These are phyloP conservation scores for Cryptosporidium sp. DNA, from an alignment of 169 alveolate genomes.

Conservation along the genomic window DNA sequence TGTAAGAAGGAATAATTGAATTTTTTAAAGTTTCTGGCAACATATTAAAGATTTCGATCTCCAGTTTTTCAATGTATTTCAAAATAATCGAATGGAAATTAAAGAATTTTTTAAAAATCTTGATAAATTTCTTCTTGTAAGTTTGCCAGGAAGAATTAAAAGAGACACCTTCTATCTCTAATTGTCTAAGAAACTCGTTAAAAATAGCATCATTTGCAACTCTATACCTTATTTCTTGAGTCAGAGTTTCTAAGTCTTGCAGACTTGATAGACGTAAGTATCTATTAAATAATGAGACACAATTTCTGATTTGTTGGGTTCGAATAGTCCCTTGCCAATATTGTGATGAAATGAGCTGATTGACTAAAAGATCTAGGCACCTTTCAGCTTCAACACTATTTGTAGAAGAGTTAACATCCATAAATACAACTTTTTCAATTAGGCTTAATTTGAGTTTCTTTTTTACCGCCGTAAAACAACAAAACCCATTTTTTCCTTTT, in stretches of 20 bases:
- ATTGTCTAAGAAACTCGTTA: constrained; percentile 38
- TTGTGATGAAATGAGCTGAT: constrained; percentile 56
- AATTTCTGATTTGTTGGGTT: constrained; percentile 40
- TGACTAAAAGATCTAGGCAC: constrained; percentile 49
- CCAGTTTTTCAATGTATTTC: background rate
- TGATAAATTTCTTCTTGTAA: background rate
- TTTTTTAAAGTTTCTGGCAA: constrained; percentile 27
- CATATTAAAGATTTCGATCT: background rate
- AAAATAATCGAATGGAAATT: background rate
- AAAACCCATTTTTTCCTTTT: background rate
- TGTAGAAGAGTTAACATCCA: constrained; percentile 67
- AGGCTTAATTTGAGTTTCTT: background rate
- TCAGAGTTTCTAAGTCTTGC: background rate
- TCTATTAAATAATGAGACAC: constrained; percentile 34
- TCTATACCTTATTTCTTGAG: constrained; percentile 28
- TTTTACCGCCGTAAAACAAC: constrained; percentile 1
- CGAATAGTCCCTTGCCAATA: constrained; percentile 70
- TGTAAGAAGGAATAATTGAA: constrained; percentile 42
- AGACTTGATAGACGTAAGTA: constrained; percentile 41
- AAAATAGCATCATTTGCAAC: constrained; percentile 21
- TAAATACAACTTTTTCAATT: constrained; percentile 3
- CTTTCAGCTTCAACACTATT: constrained; percentile 72
- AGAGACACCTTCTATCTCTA: background rate
- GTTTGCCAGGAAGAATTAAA: background rate
- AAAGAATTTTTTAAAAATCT: background rate